A percentile compares a stretch with the other conserved stretches of the same genome.
These are phyloP conservation scores for Crithidia acanthocephali DNA, from an alignment of 208 protist genomes.

Conservation along the genomic window DNA sequence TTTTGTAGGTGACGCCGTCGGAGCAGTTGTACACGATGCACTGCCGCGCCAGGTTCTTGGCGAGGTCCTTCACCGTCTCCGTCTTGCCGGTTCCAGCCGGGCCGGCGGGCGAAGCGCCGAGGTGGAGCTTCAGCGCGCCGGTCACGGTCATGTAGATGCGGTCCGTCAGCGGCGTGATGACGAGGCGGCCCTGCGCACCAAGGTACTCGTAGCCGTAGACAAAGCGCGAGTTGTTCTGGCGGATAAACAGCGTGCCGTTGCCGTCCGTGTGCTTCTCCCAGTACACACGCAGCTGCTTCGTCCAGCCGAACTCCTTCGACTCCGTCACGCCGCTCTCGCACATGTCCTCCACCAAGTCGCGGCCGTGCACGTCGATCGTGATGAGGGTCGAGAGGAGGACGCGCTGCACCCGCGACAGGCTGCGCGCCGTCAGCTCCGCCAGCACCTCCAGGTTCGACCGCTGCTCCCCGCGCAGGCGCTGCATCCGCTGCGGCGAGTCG, in stretches of 20 bases:
- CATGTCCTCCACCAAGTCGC: slow-evolving; percentile 96
- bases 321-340: slow-evolving; percentile 85
- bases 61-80: slow-evolving; percentile 97
- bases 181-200: slow-evolving; percentile 95
- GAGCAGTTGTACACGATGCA: slow-evolving; percentile 99
- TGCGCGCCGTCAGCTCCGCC: slow-evolving; percentile 87
- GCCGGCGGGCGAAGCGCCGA: slow-evolving; percentile 95
- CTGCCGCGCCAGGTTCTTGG: slow-evolving; percentile 96
- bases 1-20: slow-evolving; percentile 97
- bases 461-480: slow-evolving; percentile 69
- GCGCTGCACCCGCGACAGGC: slow-evolving; percentile 93
- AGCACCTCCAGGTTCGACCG: slow-evolving; percentile 92
- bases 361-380: slow-evolving; percentile 97
- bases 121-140: slow-evolving; percentile 94
- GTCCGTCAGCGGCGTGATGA: slow-evolving; percentile 98
- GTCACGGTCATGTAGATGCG: slow-evolving; percentile 99
- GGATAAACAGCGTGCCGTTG: slow-evolving; percentile 94
- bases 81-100: slow-evolving; percentile 98
- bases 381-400: slow-evolving; percentile 96
- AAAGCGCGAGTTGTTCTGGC: slow-evolving; percentile 96
- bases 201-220: slow-evolving; percentile 99
- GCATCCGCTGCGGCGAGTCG: slow-evolving; percentile 79
- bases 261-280: slow-evolving; percentile 95
- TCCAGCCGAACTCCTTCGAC: slow-evolving; percentile 96
- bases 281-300: slow-evolving; percentile 97